Evolutionary conservation across 345 rosid species (phyloP), one percentile per base, ranked within the genome.

Genomic region (Eucalyptus pauciflora): DNA sequence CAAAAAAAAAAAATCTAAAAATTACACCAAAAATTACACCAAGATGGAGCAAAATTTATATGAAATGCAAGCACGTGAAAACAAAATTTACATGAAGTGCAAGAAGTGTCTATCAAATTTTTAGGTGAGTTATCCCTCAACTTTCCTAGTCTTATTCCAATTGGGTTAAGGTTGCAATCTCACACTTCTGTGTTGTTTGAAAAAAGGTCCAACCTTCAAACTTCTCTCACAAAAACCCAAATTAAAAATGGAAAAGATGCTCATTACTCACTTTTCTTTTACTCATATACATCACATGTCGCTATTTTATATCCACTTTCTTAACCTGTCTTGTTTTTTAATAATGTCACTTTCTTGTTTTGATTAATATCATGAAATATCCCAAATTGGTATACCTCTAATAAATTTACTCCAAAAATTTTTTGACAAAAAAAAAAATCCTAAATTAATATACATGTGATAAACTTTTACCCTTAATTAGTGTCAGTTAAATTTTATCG

Each of bases 401-500:
- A 22, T 0, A 22, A 56, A 56, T 56, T 20, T 56, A 22, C 27
- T 56, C 7, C 1, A 22, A 22, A 8, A 5, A 0, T 8, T 22
- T 56, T 22, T 56, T 56, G 5, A 56, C 1, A 20, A 56, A 56
- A 54, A 56, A 56, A 54, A 54, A 56, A 56, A 20, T 0, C 11
- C 11, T 0, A 56, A 56, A 56, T 1, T 56, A 56, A 0, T 56
- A 8, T 0, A 56, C 12, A 0, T 8, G 3, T 8, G 0, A 56
- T 8, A 22, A 4, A 54, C 12, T 8, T 56, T 56, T 22, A 56
- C 12, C 1, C 0, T 56, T 56, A 5, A 22, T 56, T 22, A 20
- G 60, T 54, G 1, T 54, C 0, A 1, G 0, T 56, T 56, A 56
- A 22, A 56, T 56, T 52, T 52, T 52, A 52, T 0, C 0, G 1